Conservation (phyloP, 139 green algal species). For the Deuterostichococcus epilithicus region DNA sequence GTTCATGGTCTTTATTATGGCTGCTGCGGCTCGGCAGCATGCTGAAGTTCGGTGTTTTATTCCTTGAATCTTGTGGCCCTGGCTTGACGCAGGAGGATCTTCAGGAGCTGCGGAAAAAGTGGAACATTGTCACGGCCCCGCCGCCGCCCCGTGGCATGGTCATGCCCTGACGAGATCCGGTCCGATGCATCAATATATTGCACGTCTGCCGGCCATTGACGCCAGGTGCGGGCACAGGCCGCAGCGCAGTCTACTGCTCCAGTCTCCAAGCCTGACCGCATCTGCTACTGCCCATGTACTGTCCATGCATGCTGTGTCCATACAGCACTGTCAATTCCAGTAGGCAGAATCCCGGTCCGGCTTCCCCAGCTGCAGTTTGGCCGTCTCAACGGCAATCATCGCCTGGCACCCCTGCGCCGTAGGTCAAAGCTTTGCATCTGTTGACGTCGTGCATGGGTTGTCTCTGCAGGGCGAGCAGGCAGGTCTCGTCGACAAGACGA, state of each 20-base stretch:
- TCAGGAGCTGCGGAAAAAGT: conserved; percentile 56
- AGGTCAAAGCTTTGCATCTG: neutral
- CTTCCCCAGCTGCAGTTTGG: conserved; percentile 66
- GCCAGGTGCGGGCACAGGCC: no score
- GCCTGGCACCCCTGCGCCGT: conserved; percentile 72
- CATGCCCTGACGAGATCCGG: no score
- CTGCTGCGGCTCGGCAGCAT: neutral
- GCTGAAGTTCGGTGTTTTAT: neutral
- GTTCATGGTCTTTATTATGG: neutral
- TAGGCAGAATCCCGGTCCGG: conserved; percentile 79
- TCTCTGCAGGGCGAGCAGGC: neutral
- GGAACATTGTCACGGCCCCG: conserved; percentile 67
- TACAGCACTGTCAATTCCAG: conserved; percentile 68
- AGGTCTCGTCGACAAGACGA: no score
- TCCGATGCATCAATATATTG: no score
- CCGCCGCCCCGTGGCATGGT: neutral
- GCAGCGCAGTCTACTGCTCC: no score
- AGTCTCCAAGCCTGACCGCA: no score
- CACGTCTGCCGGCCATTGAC: no score
- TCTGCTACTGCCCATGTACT: no score
- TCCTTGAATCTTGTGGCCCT: neutral
- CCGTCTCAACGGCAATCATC: conserved; percentile 82
- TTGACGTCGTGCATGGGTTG: no score
- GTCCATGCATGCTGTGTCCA: no score
- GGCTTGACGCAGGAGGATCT: conserved; percentile 44